Conservation (phyloP, 2,329 filamentous ascomycete species). For the Botrytis tulipae region DNA sequence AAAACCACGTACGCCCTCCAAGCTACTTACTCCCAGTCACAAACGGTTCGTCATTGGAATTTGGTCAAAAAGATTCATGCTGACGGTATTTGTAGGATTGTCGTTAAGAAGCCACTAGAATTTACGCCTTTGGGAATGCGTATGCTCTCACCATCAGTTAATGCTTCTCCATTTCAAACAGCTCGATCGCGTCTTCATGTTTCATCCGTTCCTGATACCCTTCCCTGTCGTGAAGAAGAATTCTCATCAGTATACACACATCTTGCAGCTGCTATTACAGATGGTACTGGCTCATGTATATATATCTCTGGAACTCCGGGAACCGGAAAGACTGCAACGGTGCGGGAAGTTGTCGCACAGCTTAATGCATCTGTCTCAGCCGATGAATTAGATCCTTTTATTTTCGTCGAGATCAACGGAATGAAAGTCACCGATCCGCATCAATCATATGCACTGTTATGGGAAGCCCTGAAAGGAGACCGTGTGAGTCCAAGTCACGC, state of each 20-base stretch:
- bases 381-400: constrained; percentile 96
- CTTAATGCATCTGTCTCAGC: constrained; percentile 83
- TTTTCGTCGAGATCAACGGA: constrained; percentile 98
- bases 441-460: constrained; percentile 90
- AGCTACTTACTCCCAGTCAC: constrained; percentile 58
- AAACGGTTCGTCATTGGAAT: constrained; percentile 49
- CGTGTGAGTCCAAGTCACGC: constrained; percentile 90
- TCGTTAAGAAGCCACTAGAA: constrained; percentile 84
- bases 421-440: constrained; percentile 99
- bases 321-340: constrained; percentile 95
- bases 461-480: constrained; percentile 94
- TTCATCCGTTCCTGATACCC: constrained; percentile 81
- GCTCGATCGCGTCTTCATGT: constrained; percentile 89
- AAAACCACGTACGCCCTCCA: constrained; percentile 43
- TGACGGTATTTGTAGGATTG: constrained; percentile 46
- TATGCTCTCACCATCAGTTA: constrained; percentile 70
- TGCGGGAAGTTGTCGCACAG: constrained; percentile 87
- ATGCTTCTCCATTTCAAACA: constrained; percentile 86
- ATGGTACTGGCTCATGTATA: constrained; percentile 92
- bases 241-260: constrained; percentile 92
- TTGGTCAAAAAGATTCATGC: not conserved
- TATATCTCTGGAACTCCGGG: constrained; percentile 99
- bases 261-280: constrained; percentile 88
- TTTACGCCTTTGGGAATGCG: constrained; percentile 95
- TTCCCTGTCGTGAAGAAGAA: constrained; percentile 89